Evolutionary conservation across 2,329 filamentous ascomycete genomes (phyloP).

Genomic region (Coleophoma crateriformis): DNA sequence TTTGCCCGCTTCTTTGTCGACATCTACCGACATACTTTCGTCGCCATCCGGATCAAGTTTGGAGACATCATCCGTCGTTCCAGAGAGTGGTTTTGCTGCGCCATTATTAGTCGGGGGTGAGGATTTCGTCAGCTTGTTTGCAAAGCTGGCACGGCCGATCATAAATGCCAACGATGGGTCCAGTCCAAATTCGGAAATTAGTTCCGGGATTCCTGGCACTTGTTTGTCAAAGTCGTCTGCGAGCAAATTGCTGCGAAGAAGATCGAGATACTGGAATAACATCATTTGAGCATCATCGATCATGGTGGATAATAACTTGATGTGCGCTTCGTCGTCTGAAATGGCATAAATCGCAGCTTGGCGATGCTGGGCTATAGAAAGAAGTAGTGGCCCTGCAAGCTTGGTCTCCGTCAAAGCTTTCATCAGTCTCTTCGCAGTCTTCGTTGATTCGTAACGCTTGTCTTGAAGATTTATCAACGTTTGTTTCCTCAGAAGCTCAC

Average conservation of each 20-base stretch:
- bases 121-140: slow-evolving; percentile 48
- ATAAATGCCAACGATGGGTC: slow-evolving; percentile 79
- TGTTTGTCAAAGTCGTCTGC: slow-evolving; percentile 71
- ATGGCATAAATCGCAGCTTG: slow-evolving; percentile 78
- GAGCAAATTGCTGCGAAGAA: slow-evolving; percentile 74
- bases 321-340: slow-evolving; percentile 67
- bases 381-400: slow-evolving; percentile 76
- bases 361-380: slow-evolving; percentile 85
- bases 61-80: not conserved
- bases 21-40: slow-evolving; percentile 25
- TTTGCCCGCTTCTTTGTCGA: slow-evolving; percentile 8
- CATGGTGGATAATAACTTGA: slow-evolving; percentile 84
- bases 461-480: slow-evolving; percentile 78
- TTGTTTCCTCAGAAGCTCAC: slow-evolving; percentile 71
- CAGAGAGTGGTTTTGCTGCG: slow-evolving; percentile 7
- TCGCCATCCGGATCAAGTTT: slow-evolving; percentile 51
- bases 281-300: slow-evolving; percentile 87
- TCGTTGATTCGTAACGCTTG: slow-evolving; percentile 68
- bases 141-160: slow-evolving; percentile 70
- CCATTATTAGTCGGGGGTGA: slow-evolving; percentile 15
- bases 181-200: slow-evolving; percentile 75
- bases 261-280: slow-evolving; percentile 81
- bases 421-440: slow-evolving; percentile 74
- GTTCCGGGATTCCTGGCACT: slow-evolving; percentile 67
- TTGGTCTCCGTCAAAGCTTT: slow-evolving; percentile 72